These are phyloP conservation scores for Mycosarcoma mackinlayi DNA, from an alignment of 1,284 basidiomycete species.

Conservation along the genomic window DNA sequence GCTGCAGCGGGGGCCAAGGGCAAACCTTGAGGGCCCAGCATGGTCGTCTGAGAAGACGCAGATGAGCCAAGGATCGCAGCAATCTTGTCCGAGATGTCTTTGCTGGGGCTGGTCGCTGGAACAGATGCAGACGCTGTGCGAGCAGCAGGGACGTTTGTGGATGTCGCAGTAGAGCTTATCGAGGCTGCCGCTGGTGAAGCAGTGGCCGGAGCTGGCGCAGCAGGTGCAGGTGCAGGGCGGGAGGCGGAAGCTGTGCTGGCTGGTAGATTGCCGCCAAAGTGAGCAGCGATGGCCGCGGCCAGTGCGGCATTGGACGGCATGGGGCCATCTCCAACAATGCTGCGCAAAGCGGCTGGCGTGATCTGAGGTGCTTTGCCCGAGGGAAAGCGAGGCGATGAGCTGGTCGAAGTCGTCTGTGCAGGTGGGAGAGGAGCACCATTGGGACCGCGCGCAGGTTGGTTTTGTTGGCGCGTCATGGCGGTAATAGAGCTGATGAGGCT, in stretches of 20 bases:
- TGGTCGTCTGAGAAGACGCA: constrained; percentile 32
- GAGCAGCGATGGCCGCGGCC: constrained; percentile 45
- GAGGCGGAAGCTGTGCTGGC: constrained; percentile 14
- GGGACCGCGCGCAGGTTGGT: constrained; percentile 42
- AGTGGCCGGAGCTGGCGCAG: constrained; percentile 3
- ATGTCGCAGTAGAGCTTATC: no score
- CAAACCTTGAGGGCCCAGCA: constrained; percentile 46
- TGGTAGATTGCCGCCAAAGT: constrained; percentile 43
- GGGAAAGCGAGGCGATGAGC: constrained; percentile 2
- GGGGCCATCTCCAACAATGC: constrained; percentile 47
- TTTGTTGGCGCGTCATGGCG: constrained; percentile 38
- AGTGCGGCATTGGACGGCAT: constrained; percentile 51
- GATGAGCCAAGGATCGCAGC: constrained; percentile 44
- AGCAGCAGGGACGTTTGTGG: background rate
- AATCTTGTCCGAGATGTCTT: constrained; percentile 47
- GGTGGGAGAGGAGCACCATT: constrained; percentile 43
- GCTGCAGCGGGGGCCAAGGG: constrained; percentile 41
- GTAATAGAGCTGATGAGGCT: constrained; percentile 45
- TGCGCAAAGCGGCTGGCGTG: constrained; percentile 30
- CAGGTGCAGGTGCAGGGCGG: constrained; percentile 5
- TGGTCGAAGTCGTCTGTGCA: constrained; percentile 7
- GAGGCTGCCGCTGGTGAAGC: constrained; percentile 4
- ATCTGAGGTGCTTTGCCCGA: constrained; percentile 17
- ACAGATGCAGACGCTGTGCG: constrained; percentile 10
- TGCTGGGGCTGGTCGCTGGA: constrained; percentile 11